Evolutionary conservation across 495 filamentous ascomycete genomes (phyloP), one percentile per base, ranked within the genome.

Genomic region (Friedmanniomyces simplex): DNA sequence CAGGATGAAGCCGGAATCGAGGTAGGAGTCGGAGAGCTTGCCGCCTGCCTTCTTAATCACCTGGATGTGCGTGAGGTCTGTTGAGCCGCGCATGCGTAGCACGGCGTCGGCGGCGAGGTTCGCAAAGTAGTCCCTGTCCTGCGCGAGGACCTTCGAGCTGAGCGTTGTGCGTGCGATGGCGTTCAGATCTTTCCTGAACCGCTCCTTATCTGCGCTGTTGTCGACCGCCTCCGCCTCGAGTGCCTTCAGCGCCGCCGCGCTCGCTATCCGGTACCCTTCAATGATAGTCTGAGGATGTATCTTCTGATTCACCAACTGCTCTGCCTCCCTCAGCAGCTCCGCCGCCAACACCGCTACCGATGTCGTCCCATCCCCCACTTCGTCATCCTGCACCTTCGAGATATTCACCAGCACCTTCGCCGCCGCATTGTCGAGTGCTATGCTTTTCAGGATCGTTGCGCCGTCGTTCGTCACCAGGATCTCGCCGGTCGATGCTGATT

Each of bases 211-310:
- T 55, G 81, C 80, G 78, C 85, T 93, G 71, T 95, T 86, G 71
- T 98, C 87, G 21, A 95, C 85, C 6, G 93, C 94, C 14, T 81
- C 79, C 63, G 83, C 83, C 68, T 87, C 87, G 28, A 98, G 79
- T 13, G 90, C 89, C 64, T 82, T 76, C 12, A 97, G 79, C 46
- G 93, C 90, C 32, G 91, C 90, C 37, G 82, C 79, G 68, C 86
- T 91, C 41, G 93, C 93, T 87, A 98, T 93, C 72, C 93, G 85
- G 78, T 94, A 98, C 22, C 93, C 93, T 66, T 98, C 93, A 66
- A 98, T 98, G 72, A 98, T 97, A 22, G 94, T 97, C 80, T 98
- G 93, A 34, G 93, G 93, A 72, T 98, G 93, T 67, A 98, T 95
- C 75, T 96, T 96, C 74, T 87, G 85, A 76, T 90, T 87, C 62